phyloP scores from a whole-genome alignment of 768 basidiomycete genomes.

The Mycena galericulata region DNA sequence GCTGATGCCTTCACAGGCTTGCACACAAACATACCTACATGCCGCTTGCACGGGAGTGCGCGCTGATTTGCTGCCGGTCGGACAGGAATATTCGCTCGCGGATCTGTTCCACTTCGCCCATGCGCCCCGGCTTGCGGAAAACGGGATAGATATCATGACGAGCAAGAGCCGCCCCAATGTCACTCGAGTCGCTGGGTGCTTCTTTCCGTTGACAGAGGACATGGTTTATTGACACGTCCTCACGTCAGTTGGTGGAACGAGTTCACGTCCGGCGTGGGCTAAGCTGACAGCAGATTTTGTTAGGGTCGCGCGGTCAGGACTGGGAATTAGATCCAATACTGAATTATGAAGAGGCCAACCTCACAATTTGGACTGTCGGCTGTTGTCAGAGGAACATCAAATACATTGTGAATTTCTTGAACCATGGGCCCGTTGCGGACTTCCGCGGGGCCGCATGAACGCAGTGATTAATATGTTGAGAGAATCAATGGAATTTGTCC shows the following conservation, averaged over 20 bases:
- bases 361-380: slow-evolving; percentile 3
- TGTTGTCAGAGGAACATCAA: neutral
- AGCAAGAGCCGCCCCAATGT: slow-evolving; percentile 55
- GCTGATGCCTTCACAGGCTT: too few species aligned
- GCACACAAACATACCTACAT: neutral
- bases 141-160: slow-evolving; percentile 45
- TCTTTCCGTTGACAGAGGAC: slow-evolving; percentile 2
- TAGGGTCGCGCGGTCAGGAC: slow-evolving; percentile 1
- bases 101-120: slow-evolving; percentile 59
- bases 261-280: slow-evolving; percentile 62
- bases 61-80: slow-evolving; percentile 54
- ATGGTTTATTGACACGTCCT: slow-evolving; percentile 1
- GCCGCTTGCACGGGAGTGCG: slow-evolving; percentile 3
- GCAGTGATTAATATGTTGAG: too few species aligned
- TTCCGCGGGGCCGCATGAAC: too few species aligned
- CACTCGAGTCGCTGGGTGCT: slow-evolving; percentile 51
- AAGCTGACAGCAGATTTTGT: slow-evolving; percentile 44
- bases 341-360: slow-evolving; percentile 15
- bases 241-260: slow-evolving; percentile 63
- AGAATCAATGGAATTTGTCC: too few species aligned
- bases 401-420: slow-evolving; percentile 5
- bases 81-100: slow-evolving; percentile 56
- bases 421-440: too few species aligned
- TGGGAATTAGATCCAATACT: slow-evolving; percentile 18
- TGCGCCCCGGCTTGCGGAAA: slow-evolving; percentile 40